A percentile compares a stretch with the other conserved stretches of the same genome.
These are phyloP conservation scores for Myxozyma melibiosi DNA, from an alignment of 805 yeast species.

Conservation along the genomic window DNA sequence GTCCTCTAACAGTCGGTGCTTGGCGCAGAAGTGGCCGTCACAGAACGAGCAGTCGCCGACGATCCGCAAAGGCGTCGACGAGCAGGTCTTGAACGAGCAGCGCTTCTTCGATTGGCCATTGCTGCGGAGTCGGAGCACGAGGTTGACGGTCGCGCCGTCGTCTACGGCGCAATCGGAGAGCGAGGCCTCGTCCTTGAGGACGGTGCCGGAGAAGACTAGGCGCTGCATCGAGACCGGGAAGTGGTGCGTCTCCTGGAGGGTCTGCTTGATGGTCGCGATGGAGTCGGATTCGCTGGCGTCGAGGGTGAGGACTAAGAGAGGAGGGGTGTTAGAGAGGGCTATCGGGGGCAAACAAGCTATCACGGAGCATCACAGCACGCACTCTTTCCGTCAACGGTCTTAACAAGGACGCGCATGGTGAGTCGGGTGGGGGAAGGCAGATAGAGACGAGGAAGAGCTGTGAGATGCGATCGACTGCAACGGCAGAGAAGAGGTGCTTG, in stretches of 20 bases:
- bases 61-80: conserved; percentile 60
- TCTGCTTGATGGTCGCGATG: conserved; percentile 20
- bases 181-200: conserved; percentile 83
- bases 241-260: conserved; percentile 15
- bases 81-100: conserved; percentile 58
- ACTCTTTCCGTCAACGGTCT: conserved; percentile 33
- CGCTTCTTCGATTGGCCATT: conserved; percentile 66
- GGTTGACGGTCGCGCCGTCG: conserved; percentile 81
- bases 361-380: conserved; percentile 4
- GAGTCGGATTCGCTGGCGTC: conserved; percentile 20
- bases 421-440: background rate
- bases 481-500: background rate
- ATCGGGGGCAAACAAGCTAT: background rate
- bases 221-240: conserved; percentile 32
- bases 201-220: conserved; percentile 80
- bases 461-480: background rate
- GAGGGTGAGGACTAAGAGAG: conserved; percentile 16
- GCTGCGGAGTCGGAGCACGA: conserved; percentile 89
- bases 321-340: background rate
- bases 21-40: conserved; percentile 81
- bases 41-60: conserved; percentile 86
- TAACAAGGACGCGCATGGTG: conserved; percentile 26
- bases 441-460: background rate
- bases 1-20: conserved; percentile 83
- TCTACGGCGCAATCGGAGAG: conserved; percentile 84